Conservation (phyloP, 2,329 filamentous ascomycete genomes). For the Coleophoma eucalyptorum region DNA sequence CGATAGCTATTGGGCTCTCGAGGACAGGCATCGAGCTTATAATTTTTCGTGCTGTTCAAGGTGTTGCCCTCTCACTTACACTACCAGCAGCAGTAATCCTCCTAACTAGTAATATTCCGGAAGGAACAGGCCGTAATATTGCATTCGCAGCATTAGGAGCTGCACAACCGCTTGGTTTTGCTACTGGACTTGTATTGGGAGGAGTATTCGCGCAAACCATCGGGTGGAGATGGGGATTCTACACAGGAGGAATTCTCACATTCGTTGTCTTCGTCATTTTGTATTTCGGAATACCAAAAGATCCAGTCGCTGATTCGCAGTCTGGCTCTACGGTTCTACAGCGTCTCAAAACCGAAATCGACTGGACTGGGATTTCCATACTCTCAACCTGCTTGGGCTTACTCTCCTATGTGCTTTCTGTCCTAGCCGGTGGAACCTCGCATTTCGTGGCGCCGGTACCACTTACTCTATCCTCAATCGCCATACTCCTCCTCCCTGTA, state of each 20-base stretch:
- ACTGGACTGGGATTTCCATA: constrained; percentile 47
- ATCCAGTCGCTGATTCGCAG: constrained; percentile 3
- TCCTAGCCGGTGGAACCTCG: constrained; percentile 9
- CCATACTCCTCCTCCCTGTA: constrained; percentile 20
- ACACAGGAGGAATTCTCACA: constrained; percentile 37
- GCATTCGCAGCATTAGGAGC: constrained; percentile 47
- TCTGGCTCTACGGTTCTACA: constrained; percentile 4
- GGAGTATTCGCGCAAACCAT: constrained; percentile 43
- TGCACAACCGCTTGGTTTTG: constrained; percentile 47
- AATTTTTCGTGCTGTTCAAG: constrained; percentile 40
- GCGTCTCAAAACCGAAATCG: constrained; percentile 35
- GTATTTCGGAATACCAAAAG: constrained; percentile 13
- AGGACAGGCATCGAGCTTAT: constrained; percentile 38
- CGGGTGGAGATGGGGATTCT: constrained; percentile 49
- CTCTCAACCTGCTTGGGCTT: constrained; percentile 42
- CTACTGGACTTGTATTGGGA: constrained; percentile 45
- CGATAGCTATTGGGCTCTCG: constrained; percentile 38
- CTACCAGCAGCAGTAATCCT: constrained; percentile 45
- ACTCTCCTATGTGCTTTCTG: constrained; percentile 39
- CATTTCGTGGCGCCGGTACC: constrained; percentile 14
- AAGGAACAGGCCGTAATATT: constrained; percentile 44
- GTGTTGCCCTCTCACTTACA: constrained; percentile 41
- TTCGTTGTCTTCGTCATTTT: constrained; percentile 13
- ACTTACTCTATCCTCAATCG: constrained; percentile 25
- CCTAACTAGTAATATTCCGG: constrained; percentile 40